Conservation (phyloP, 148 eudicot species). For the Oxyria digyna region DNA sequence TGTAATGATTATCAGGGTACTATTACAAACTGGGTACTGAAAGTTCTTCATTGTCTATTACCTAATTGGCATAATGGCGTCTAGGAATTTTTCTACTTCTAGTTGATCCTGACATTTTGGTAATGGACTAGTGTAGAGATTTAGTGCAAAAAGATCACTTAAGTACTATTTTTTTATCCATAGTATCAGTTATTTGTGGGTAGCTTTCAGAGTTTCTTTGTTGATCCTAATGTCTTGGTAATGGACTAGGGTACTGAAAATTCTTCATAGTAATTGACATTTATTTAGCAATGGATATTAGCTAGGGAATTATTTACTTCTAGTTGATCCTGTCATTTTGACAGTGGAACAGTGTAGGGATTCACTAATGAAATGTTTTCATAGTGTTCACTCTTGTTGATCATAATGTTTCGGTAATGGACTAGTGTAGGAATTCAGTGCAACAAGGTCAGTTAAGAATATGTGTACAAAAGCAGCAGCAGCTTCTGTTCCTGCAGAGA, state of each 20-base stretch:
- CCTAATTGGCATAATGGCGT: too few relatives aligned
- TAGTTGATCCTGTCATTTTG: conserved; percentile 7
- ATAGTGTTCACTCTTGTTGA: background rate
- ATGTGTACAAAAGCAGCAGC: conserved; percentile 39
- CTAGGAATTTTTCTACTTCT: background rate
- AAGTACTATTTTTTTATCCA: background rate
- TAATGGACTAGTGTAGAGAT: conserved; percentile 25
- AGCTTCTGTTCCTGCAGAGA: conserved; percentile 27
- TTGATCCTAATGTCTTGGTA: too few relatives aligned
- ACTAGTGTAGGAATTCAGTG: conserved; percentile 32
- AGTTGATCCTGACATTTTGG: conserved; percentile 8
- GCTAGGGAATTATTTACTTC: background rate
- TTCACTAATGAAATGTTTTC: too few relatives aligned
- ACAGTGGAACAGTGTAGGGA: conserved; percentile 25
- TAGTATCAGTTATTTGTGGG: background rate
- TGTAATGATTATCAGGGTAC: background rate
- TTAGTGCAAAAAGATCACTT: conserved; percentile 23
- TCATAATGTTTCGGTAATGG: conserved; percentile 8
- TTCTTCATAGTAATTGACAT: background rate
- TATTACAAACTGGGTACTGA: background rate
- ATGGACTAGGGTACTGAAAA: too few relatives aligned
- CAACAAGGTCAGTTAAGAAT: conserved; percentile 34
- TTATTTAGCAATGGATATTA: background rate
- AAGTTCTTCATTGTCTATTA: background rate
- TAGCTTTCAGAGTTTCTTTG: too few relatives aligned